phyloP scores from a whole-genome alignment of 23 red algal species.

The Chondrus crispus region DNA sequence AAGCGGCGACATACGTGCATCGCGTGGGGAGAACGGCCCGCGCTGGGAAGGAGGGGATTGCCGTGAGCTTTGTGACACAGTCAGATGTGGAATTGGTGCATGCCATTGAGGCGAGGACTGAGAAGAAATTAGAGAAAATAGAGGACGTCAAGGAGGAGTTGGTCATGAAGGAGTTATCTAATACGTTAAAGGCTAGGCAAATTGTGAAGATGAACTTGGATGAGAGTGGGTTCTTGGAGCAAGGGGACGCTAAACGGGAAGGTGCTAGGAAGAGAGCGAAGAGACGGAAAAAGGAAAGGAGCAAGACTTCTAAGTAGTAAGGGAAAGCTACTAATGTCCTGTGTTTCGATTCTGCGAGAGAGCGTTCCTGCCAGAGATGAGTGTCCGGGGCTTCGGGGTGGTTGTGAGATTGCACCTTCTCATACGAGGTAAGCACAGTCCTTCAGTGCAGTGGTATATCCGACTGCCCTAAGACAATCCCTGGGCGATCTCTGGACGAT shows the following conservation, averaged over 20 bases:
- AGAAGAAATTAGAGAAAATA: slow-evolving; percentile 1
- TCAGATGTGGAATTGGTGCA: slow-evolving; percentile 49
- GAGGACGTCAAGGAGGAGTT: not conserved
- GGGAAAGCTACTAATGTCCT: too few species aligned
- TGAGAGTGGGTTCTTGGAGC: slow-evolving; percentile 38
- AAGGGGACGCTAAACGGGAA: not conserved
- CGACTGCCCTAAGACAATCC: too few species aligned
- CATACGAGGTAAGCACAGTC: too few species aligned
- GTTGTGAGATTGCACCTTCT: too few species aligned
- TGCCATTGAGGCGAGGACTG: slow-evolving; percentile 48
- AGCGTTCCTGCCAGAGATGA: too few species aligned
- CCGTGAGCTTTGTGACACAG: slow-evolving; percentile 78
- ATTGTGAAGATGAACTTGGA: slow-evolving; percentile 33
- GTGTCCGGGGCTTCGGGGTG: too few species aligned
- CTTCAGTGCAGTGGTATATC: too few species aligned
- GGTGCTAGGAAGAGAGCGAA: not conserved
- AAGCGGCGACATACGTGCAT: slow-evolving; percentile 89
- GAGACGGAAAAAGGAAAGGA: not conserved
- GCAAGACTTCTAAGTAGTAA: not conserved
- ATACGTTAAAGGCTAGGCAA: slow-evolving; percentile 52
- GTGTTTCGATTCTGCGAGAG: too few species aligned
- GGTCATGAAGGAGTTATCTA: slow-evolving; percentile 28
- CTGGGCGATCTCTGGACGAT: too few species aligned
- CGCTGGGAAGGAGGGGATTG: slow-evolving; percentile 66
- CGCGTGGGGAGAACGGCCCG: slow-evolving; percentile 92